Conservation (phyloP, 441 rosid species). For the Populus tomentosa region DNA sequence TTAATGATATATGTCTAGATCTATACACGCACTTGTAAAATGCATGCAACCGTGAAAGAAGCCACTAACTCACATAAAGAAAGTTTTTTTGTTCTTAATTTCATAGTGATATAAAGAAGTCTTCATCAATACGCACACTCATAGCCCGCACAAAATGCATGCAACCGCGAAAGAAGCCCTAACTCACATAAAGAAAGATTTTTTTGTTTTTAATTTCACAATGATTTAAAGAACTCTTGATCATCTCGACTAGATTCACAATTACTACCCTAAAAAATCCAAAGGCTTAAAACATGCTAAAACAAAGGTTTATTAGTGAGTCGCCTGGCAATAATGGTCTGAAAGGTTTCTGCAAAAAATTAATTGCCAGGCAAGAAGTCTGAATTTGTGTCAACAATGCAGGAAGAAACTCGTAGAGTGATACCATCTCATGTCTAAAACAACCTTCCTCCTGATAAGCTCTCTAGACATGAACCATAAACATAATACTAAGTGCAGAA, state of each 20-base stretch:
- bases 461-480: not conserved
- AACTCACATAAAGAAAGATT: not conserved
- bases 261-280: slow-evolving; percentile 6
- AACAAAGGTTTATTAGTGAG: not conserved
- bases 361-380: not conserved
- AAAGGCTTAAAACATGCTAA: not conserved
- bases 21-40: slow-evolving; percentile 14
- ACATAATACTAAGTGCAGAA: not conserved
- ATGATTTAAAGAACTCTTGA: not conserved
- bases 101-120: not conserved
- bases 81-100: not conserved
- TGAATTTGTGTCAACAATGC: not conserved
- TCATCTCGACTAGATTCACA: slow-evolving; percentile 5
- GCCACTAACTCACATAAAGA: slow-evolving; percentile 1
- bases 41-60: slow-evolving; percentile 1
- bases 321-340: not conserved
- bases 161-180: slow-evolving; percentile 3
- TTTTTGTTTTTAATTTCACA: not conserved
- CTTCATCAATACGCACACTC: slow-evolving; percentile 8
- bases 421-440: not conserved
- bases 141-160: slow-evolving; percentile 18
- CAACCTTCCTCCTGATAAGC: not conserved
- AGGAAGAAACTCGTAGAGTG: not conserved
- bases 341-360: not conserved
- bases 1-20: not conserved